These are phyloP conservation scores for Kwoniella sp. DNA, from an alignment of 768 basidiomycete species.

Conservation along the genomic window DNA sequence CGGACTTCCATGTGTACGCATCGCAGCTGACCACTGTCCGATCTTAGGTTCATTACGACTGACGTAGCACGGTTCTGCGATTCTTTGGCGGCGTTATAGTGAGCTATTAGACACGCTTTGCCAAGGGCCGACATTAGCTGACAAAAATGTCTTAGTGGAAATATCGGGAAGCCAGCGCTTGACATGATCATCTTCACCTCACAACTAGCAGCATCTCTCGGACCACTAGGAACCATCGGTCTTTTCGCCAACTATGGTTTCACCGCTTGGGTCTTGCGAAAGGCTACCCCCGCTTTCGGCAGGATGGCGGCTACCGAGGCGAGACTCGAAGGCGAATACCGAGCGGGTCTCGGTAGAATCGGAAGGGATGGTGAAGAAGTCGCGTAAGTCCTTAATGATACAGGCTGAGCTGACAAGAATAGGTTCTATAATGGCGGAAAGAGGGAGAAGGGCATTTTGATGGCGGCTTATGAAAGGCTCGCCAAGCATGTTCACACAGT, in stretches of 20 bases:
- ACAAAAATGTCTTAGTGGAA: constrained; percentile 64
- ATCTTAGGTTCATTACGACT: constrained; percentile 72
- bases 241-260: constrained; percentile 81
- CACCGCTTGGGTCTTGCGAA: constrained; percentile 78
- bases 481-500: constrained; percentile 90
- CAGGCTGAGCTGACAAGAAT: constrained; percentile 76
- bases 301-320: constrained; percentile 84
- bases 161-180: constrained; percentile 86
- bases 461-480: constrained; percentile 71
- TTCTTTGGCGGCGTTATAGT: constrained; percentile 83
- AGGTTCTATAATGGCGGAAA: constrained; percentile 91
- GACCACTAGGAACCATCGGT: constrained; percentile 76
- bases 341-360: constrained; percentile 79
- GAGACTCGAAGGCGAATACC: constrained; percentile 85
- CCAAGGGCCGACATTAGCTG: background rate
- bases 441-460: constrained; percentile 79
- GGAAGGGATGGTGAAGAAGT: constrained; percentile 90
- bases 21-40: background rate
- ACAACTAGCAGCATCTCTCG: constrained; percentile 83
- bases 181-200: constrained; percentile 89
- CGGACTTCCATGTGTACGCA: background rate
- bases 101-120: constrained; percentile 53
- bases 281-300: constrained; percentile 91
- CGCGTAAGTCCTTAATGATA: constrained; percentile 68
- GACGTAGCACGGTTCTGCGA: constrained; percentile 90